Evolutionary conservation across 148 eudicot species (phyloP).

Genomic region (Rhododendron kiyosumense): DNA sequence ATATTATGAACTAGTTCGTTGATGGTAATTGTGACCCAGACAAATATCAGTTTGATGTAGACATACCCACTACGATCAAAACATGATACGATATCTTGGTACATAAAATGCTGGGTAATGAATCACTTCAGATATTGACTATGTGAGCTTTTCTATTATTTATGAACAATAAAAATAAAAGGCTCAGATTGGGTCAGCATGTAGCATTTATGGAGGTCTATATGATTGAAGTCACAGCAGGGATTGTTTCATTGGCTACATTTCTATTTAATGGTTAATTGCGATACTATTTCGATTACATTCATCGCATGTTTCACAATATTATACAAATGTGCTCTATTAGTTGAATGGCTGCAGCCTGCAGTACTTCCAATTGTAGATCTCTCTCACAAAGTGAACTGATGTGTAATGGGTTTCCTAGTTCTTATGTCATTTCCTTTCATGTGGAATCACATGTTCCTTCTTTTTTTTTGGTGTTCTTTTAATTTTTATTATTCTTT

Average conservation of each 20-base stretch:
- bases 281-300: background rate
- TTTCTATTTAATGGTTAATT: background rate
- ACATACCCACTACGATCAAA: background rate
- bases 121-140: background rate
- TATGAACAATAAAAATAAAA: background rate
- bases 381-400: background rate
- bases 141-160: background rate
- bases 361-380: background rate
- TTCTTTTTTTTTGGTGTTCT: conserved; percentile 9
- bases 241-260: background rate
- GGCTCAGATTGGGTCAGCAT: background rate
- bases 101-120: background rate
- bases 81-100: background rate
- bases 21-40: background rate
- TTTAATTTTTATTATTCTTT: conserved; percentile 33
- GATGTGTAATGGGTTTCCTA: background rate
- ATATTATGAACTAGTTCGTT: background rate
- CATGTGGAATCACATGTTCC: background rate
- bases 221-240: conserved; percentile 1
- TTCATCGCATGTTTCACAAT: background rate
- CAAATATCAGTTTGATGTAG: background rate
- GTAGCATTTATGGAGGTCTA: background rate
- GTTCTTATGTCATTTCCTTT: background rate
- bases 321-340: background rate
- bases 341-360: background rate